Base-by-base conservation (phyloP, 371 early-diverging fungal genomes). In the Ordospora pajunii region DNA sequence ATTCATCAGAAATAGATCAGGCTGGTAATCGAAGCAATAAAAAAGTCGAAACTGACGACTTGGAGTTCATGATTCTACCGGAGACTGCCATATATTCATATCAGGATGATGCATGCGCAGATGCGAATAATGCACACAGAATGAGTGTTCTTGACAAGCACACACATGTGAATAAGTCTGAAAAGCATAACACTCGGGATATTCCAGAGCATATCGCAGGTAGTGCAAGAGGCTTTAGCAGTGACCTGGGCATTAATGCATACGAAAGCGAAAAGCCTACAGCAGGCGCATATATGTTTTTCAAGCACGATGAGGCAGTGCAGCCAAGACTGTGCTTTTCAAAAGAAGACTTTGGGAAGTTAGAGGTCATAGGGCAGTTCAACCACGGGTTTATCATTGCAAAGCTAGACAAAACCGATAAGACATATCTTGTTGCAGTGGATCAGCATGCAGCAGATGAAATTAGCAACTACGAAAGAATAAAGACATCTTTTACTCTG, bases 391-490 rank as follows among this genome's bases (percentile, higher is more conserved):
- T 98, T 82, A 94, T 98, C 51, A 84, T 97, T n/a, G 88, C 87
- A 0, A 77, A 84, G 2, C 81, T 91, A 22, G 21, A 51, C 8
- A 83, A 82, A 84, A 86, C 79, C 77, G 80, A 8, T 79, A 86
- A 42, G 50, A 80, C 83, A 19, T 90, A 91, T 73, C 84, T 97
- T 1, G 93, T 92, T 80, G 91, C 95, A 53, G 88, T 98, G 51
- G 98, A 97, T 85, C 97, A 97, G 77, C 97, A 96, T 82, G 97
- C 97, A 4, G 87, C 93, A 8, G 96, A 96, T 83, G 97, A 97
- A 85, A 97, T 95, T 82, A 92, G 87, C 82, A 93, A 93, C 78
- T 97, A 90, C 87, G 97, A 96, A 83, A 87, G 50, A 2, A 76
- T 88, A 17, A 79, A 73, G 65, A 70, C 62, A 23, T 73, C 72